Evolutionary conservation across 2,329 filamentous ascomycete genomes (phyloP), one percentile per base, ranked within the genome.

Genomic region (Hypoxylon sp.): DNA sequence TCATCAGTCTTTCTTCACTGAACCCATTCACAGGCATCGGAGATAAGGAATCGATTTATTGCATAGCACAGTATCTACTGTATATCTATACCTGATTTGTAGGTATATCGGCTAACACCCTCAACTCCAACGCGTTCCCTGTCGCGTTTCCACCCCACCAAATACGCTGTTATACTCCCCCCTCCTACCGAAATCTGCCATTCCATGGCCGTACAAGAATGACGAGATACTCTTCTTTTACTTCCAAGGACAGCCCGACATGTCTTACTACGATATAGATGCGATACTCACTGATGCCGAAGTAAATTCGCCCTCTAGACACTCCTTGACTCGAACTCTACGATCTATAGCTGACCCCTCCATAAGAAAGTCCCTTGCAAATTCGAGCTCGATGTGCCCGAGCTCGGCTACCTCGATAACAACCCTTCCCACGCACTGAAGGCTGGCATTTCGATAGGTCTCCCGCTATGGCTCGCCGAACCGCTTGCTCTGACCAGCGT

Each of bases 401-500:
- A 91, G 59, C 87, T 98, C 47, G 94, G 94, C 70, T 93, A 97
- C 76, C 85, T 99, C 62, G 93, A 97, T 79, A 93, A 93, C 73
- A 94, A 92, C 73, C 85, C 91, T 22, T 76, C 79, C 2, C 80
- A 84, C 30, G 79, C 91, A 75, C 89, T 98, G 72, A 95, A 94
- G 77, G 80, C 89, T 56, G 91, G 92, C 63, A 94, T 93, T 0
- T 88, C 89, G 44, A 84, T 98, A 48, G 87, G 91, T 65, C 88
- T 98, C 0, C 95, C 95, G 1, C 85, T 98, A 69, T 99, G 95
- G 95, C 88, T 99, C 11, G 93, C 91, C 70, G 92, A 97, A 78
- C 94, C 97, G 86, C 91, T 99, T 54, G 92, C 92, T 28, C 86
- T 96, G 46, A 89, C 87, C 67, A 84, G 78, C 79, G 8, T 78